These are phyloP conservation scores for Apophysomyces elegans DNA, from an alignment of 371 early-diverging fungal genomes.

Conservation along the genomic window DNA sequence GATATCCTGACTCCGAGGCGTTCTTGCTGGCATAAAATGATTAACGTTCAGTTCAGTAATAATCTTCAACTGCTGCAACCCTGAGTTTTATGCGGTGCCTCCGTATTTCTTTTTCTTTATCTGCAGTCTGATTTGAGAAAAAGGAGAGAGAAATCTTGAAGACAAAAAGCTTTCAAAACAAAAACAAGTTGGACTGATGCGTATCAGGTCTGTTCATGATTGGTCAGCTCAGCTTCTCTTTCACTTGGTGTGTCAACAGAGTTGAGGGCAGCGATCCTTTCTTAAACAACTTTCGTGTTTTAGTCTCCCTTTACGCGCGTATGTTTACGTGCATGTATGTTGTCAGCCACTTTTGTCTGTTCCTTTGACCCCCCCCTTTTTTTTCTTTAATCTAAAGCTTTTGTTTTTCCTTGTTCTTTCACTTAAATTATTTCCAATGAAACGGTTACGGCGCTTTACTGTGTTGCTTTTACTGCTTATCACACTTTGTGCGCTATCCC, in stretches of 20 bases:
- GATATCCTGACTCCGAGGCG: too few species aligned
- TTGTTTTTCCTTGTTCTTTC: background rate
- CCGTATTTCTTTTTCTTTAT: background rate
- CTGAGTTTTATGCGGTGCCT: background rate
- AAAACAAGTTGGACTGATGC: background rate
- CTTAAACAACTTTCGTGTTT: background rate
- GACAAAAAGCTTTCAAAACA: background rate
- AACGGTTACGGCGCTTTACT: conserved; percentile 3
- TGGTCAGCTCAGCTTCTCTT: background rate
- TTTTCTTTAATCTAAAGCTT: background rate
- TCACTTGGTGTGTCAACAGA: background rate
- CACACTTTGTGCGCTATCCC: background rate
- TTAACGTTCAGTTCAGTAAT: too few species aligned
- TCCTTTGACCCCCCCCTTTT: background rate
- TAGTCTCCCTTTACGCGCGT: background rate
- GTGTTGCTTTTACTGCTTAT: background rate
- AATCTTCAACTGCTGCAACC: too few species aligned
- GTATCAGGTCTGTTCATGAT: background rate
- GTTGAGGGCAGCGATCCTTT: background rate
- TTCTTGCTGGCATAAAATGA: too few species aligned
- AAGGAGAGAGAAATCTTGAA: background rate
- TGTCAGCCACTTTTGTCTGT: background rate
- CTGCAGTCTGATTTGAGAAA: background rate
- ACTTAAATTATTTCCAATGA: background rate
- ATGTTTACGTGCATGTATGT: too few species aligned